A percentile compares a stretch with the other conserved stretches of the same genome.
Conservation (phyloP, 2,329 filamentous ascomycete species). For the Phoma sp. region DNA sequence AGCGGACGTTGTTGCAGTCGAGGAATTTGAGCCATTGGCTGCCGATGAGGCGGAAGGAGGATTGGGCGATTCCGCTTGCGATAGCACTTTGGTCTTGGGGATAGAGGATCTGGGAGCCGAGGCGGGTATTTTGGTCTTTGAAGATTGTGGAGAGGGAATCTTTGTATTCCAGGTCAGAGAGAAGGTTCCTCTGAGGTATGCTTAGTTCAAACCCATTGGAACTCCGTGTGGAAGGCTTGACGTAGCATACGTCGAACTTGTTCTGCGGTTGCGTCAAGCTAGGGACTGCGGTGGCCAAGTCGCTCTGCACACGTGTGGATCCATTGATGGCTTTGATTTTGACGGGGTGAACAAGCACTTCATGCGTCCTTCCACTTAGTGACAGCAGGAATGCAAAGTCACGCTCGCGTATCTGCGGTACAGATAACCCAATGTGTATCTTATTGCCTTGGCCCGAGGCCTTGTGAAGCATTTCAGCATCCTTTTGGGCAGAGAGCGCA, state of each 20-base stretch:
- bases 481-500: conserved; percentile 30
- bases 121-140: conserved; percentile 13
- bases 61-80: conserved; percentile 31
- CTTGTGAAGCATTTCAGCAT: conserved; percentile 35
- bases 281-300: conserved; percentile 4
- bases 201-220: conserved; percentile 32
- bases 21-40: conserved; percentile 35
- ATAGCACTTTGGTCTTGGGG: conserved; percentile 35
- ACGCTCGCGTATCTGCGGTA: conserved; percentile 32
- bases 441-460: conserved; percentile 19
- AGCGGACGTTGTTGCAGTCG: conserved; percentile 34
- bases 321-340: conserved; percentile 3
- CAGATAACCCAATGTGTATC: conserved; percentile 36
- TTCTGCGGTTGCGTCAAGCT: conserved; percentile 21
- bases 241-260: conserved; percentile 18
- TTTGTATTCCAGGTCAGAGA: conserved; percentile 34
- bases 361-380: conserved; percentile 23
- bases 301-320: not conserved
- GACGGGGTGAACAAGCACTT: conserved; percentile 30
- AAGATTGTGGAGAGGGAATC: conserved; percentile 31
- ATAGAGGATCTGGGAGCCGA: conserved; percentile 33
- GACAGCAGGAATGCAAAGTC: conserved; percentile 39
- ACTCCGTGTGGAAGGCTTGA: conserved; percentile 28
- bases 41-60: conserved; percentile 32
- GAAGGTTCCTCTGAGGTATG: conserved; percentile 24